Base-by-base conservation (phyloP, 2,329 filamentous ascomycete genomes). In the Elsinoe necatrix region DNA sequence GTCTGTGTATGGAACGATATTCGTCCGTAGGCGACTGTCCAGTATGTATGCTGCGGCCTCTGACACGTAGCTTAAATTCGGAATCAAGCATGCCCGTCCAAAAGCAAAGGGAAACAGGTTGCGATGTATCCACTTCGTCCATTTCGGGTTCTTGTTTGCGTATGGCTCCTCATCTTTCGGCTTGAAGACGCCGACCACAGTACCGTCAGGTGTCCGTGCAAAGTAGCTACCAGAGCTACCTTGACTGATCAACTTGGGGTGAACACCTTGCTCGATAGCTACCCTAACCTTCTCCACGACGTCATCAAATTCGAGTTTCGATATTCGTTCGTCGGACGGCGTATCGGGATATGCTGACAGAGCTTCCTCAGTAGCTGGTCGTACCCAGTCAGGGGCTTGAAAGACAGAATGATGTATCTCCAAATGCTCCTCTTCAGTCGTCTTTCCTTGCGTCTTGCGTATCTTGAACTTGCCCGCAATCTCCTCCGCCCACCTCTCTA, bases 61-160 rank as follows among this genome's bases (percentile, higher is more conserved):
- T 65, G 91, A 97, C 63, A 98, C 89, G 69, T 98, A 98, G 56
- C 91, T 96, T 51, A 98, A 78, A 67, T 98, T 98, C 57, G 93
- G 93, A 69, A 98, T 98, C 55, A 98, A 81, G 62, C 90, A 97
- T 45, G 92, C 91, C 66, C 93, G 80, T 16, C 93, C 93, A 66
- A 98, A 98, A 72, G 89, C 96, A 74, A 95, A 98, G 7, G 93
- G 93, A 64, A 98, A 97, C 62, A 98, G 70, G 69, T 98, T 98
- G 61, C 93, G 81, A 71, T 98, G 93, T 75, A 98, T 91, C 93
- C 93, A 98, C 73, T 98, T 98, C 64, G 95, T 97, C 92, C 92
- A 97, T 71, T 98, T 98, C 4, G 93, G 93, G 68, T 98, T 98
- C 63, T 89, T 87, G 29, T 89, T 93, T 1, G 93, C 93, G 68